Conservation (phyloP, 805 yeast species). For the Kodamaea laetipori region DNA sequence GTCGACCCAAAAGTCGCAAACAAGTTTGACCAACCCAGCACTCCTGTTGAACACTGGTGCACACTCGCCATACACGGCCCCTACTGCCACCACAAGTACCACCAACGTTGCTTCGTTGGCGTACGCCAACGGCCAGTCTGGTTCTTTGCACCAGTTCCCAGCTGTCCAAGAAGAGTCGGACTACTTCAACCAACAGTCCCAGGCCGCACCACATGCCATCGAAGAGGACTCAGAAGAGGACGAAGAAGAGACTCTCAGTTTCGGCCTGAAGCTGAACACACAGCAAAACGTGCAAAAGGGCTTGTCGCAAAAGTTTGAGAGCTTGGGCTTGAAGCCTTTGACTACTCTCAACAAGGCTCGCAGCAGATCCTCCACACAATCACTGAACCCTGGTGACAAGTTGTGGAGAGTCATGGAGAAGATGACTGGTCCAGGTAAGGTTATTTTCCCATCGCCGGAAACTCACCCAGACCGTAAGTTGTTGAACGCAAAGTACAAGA, state of each 20-base stretch:
- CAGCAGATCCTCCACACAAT: conserved; percentile 11
- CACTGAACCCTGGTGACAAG: conserved; percentile 51
- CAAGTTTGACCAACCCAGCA: conserved; percentile 25
- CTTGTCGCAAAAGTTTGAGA: conserved; percentile 46
- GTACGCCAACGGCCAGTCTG: conserved; percentile 32
- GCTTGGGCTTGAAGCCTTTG: conserved; percentile 42
- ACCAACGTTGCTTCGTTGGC: conserved; percentile 58
- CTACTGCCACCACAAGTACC: conserved; percentile 72
- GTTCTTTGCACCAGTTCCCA: conserved; percentile 32
- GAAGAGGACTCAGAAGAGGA: conserved; percentile 40
- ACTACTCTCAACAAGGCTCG: conserved; percentile 29
- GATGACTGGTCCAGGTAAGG: conserved; percentile 81
- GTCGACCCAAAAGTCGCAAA: conserved; percentile 32
- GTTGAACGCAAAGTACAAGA: conserved; percentile 75
- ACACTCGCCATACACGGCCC: conserved; percentile 75
- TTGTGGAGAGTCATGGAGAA: conserved; percentile 87
- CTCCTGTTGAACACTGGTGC: conserved; percentile 29
- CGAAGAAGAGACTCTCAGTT: conserved; percentile 54
- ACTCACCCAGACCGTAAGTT: conserved; percentile 67
- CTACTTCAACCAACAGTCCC: conserved; percentile 40
- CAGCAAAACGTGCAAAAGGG: conserved; percentile 58
- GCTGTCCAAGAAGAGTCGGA: conserved; percentile 40
- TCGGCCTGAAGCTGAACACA: conserved; percentile 58
- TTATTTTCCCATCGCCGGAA: conserved; percentile 64
- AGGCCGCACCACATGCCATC: conserved; percentile 15